Evolutionary conservation across 1,284 basidiomycete species (phyloP), one percentile per base, ranked within the genome.

Genomic region (Meira miltonrushii): DNA sequence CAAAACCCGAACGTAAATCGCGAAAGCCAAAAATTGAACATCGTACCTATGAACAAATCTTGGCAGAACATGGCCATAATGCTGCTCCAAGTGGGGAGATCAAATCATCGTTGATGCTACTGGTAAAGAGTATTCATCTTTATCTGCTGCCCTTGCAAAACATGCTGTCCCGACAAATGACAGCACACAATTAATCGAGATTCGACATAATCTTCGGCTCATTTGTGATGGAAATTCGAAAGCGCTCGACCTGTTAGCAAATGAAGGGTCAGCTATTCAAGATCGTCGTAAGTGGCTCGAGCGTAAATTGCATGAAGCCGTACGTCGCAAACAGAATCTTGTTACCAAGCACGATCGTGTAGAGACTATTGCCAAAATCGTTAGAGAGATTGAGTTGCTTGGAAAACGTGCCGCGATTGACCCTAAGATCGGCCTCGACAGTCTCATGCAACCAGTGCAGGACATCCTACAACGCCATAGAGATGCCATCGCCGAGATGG

Each of bases 201-300:
- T 99, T 17, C 86, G 92, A 39, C 93, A 98, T 77, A 99, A 99
- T 77, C 80, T 98, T 25, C 85, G 87, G 6, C 83, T 97, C 46
- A 90, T 98, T 47, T 84, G 86, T 2, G 89, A 92, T 49, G 83
- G 85, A 0, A 87, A 89, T 66, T 89, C 88, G 65, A 85, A 83
- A 25, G 89, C 92, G 59, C 83, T 99, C 1, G 86, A 90, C 52
- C 88, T 88, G 12, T 84, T 98, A 17, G 92, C 92, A 1, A 84
- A 87, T 21, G 93, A 99, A 81, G 95, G 89, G 1, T 88, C 87
- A 64, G 83, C 85, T 8, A 82, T 96, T 1, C 85, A 87, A 63
- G 89, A 90, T 61, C 84, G 87, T 28, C 87, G 88, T 75, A 85
- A 85, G 60, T 89, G 86, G 80, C 82, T 90, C 17, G 52, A 64